Conservation (phyloP, 1,139 yeast species). For the Wickerhamomyces sp. region DNA sequence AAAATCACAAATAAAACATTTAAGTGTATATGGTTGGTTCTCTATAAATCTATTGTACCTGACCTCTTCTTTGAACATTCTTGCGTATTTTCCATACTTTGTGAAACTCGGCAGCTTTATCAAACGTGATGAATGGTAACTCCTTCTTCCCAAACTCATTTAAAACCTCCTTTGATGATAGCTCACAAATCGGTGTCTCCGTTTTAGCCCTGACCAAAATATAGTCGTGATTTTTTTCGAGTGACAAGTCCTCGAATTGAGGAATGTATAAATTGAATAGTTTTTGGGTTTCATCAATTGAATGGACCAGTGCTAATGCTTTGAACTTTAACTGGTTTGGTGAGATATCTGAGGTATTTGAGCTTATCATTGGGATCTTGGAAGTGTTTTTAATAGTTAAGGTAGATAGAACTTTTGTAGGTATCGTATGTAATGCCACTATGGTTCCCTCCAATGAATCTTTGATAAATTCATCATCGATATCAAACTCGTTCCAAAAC, state of each 20-base stretch:
- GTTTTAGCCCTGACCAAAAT: slow-evolving; percentile 62
- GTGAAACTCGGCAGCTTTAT: slow-evolving; percentile 39
- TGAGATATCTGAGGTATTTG: slow-evolving; percentile 6
- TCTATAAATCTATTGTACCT: slow-evolving; percentile 14
- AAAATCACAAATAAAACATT: background rate
- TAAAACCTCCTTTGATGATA: slow-evolving; percentile 24
- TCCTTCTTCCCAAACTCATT: slow-evolving; percentile 15
- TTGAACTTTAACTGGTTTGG: slow-evolving; percentile 22
- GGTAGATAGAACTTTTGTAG: slow-evolving; percentile 9
- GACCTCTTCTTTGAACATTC: slow-evolving; percentile 53
- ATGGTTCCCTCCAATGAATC: slow-evolving; percentile 50
- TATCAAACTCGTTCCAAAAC: slow-evolving; percentile 29
- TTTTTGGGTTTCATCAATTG: slow-evolving; percentile 41
- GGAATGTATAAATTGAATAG: slow-evolving; percentile 60
- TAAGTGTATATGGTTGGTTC: background rate
- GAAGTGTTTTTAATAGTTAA: slow-evolving; percentile 12
- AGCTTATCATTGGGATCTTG: slow-evolving; percentile 7
- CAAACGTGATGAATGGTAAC: slow-evolving; percentile 51
- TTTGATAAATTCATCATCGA: slow-evolving; percentile 31
- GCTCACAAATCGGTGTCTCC: slow-evolving; percentile 48
- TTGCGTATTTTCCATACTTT: slow-evolving; percentile 61
- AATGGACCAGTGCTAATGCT: slow-evolving; percentile 55
- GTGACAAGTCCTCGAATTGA: slow-evolving; percentile 6
- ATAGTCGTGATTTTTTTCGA: slow-evolving; percentile 27
- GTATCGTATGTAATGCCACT: slow-evolving; percentile 41